Evolutionary conservation across 1,284 basidiomycete species (phyloP), one percentile per base, ranked within the genome.

Genomic region (Ustilago vetiveriae): DNA sequence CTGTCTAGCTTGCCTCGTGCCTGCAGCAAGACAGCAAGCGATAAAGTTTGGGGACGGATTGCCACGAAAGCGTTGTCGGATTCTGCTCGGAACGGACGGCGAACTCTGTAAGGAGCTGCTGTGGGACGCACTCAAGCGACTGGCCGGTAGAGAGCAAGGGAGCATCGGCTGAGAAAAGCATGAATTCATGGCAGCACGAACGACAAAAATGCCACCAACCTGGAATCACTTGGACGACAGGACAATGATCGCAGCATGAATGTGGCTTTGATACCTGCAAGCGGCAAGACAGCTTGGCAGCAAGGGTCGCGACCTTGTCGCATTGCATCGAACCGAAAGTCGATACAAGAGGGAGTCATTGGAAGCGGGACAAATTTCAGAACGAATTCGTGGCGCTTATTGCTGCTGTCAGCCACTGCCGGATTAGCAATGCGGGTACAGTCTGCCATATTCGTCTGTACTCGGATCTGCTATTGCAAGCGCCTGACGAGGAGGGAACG

Each of bases 261-360:
- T 22, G 45, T 38, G 45, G 45, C 45, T 47, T 47, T 38, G 45
- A 47, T 35, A 38, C 13, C 30, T 44, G 42, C 30, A 44, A 33
- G 42, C 14, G 27, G 27, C 6, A 19, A 10, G 3, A 14, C 23
- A 21, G 42, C 42, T 44, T 29, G 41, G 41, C 41, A 42, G 21
- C 17, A 17, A n/a, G n/a, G n/a, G n/a, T n/a, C n/a, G n/a, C n/a
- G n/a, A n/a, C n/a, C 17, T 24, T 7, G 4, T 7, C 27, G 24
- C 11, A 23, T n/a, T 22, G 30, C 30, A 30, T 19, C 9, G 11
- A 16, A 22, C 30, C 42, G 19, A 17, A 29, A 2, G 13, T 42
- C 9, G 26, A 21, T 21, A 13, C n/a, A n/a, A n/a, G n/a, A n/a
- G n/a, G n/a, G n/a, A n/a, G n/a, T n/a, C n/a, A n/a, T n/a, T n/a